phyloP scores from a whole-genome alignment of 805 yeast genomes.

The Kuraishia molischiana region DNA sequence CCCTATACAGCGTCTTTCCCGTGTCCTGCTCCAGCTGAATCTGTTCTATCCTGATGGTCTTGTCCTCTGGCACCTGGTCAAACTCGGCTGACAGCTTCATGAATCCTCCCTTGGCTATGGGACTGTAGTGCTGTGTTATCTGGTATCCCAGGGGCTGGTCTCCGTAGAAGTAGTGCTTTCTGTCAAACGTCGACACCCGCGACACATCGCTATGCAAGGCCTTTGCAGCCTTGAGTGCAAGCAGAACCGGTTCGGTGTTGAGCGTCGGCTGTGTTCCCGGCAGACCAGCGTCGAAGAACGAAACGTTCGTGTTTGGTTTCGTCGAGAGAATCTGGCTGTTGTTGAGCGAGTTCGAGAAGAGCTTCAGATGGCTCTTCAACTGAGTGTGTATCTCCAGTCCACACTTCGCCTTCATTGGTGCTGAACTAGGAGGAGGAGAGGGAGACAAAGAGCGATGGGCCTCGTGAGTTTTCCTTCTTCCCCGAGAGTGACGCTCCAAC shows the following conservation, averaged over 20 bases:
- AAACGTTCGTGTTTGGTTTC: conserved; percentile 58
- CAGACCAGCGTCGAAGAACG: conserved; percentile 74
- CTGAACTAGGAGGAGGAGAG: not conserved
- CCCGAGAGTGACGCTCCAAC: not conserved
- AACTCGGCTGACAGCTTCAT: conserved; percentile 35
- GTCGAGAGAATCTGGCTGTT: conserved; percentile 9
- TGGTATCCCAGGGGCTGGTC: conserved; percentile 97
- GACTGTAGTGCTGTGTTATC: conserved; percentile 80
- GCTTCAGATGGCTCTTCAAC: conserved; percentile 59
- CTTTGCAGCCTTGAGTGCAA: conserved; percentile 64
- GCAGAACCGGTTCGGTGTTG: conserved; percentile 62
- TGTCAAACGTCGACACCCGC: conserved; percentile 59
- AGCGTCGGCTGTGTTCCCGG: conserved; percentile 90
- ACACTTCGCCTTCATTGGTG: conserved; percentile 42
- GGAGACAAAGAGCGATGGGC: too few relatives aligned
- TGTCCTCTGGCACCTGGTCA: conserved; percentile 42
- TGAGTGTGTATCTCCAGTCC: conserved; percentile 95
- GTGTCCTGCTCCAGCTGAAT: conserved; percentile 94
- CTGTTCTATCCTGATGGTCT: conserved; percentile 58
- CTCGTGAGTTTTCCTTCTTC: too few relatives aligned
- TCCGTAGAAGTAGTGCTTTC: conserved; percentile 93
- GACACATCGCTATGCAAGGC: conserved; percentile 57
- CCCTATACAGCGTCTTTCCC: conserved; percentile 60
- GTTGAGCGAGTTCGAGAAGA: conserved; percentile 57
- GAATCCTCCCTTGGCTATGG: conserved; percentile 64